Evolutionary conservation across 352 stramenopile species (phyloP).

Genomic region (Pythium diclinum): DNA sequence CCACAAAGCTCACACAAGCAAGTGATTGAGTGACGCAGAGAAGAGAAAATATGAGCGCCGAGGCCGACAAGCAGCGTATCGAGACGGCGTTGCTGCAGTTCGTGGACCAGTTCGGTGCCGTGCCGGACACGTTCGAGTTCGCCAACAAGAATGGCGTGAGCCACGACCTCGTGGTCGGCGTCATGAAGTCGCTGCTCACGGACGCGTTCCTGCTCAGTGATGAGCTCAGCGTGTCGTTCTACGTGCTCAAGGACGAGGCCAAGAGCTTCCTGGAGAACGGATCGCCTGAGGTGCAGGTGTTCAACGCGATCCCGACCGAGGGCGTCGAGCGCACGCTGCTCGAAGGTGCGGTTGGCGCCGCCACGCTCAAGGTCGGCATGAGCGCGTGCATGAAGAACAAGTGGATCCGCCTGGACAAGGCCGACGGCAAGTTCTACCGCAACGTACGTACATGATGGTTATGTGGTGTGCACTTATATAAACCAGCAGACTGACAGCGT

Average conservation of each 20-base stretch:
- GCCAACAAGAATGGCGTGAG: conserved; percentile 69
- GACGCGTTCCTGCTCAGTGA: conserved; percentile 90
- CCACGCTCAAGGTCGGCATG: conserved; percentile 94
- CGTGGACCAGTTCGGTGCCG: conserved; percentile 36
- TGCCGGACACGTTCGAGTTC: conserved; percentile 87
- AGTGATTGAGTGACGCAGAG: background rate
- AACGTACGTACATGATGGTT: conserved; percentile 35
- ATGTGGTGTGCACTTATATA: conserved; percentile 1
- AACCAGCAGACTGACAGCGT: background rate
- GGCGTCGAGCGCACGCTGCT: conserved; percentile 77
- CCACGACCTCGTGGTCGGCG: conserved; percentile 93
- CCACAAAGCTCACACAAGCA: background rate
- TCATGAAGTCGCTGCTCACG: conserved; percentile 94
- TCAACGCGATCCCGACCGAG: conserved; percentile 71
- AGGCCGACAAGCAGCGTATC: conserved; percentile 67
- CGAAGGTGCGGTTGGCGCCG: conserved; percentile 77
- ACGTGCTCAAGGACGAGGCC: conserved; percentile 91
- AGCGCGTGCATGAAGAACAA: conserved; percentile 98
- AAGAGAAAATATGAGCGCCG: conserved; percentile 36
- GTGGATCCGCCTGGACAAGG: conserved; percentile 95
- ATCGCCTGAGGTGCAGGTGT: conserved; percentile 82
- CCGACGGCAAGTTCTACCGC: conserved; percentile 83
- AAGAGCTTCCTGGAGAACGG: conserved; percentile 64
- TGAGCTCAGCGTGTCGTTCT: conserved; percentile 87
- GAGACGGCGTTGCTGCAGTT: conserved; percentile 67